Percentiles rank a stretch among this genome's conserved stretches.
Conservation (phyloP, 306 rosid species). For the Luffa aegyptiaca region DNA sequence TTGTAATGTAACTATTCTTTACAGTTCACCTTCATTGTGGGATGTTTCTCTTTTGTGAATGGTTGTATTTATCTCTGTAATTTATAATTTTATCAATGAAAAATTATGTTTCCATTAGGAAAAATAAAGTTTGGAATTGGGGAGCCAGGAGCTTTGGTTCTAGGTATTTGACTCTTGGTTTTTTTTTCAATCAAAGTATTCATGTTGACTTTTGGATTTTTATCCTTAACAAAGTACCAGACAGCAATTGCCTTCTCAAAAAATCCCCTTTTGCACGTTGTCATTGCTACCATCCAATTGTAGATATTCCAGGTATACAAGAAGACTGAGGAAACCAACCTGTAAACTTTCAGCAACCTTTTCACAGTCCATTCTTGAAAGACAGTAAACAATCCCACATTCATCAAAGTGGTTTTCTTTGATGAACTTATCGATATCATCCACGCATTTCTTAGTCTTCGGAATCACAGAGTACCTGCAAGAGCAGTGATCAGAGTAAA, state of each 20-base stretch:
- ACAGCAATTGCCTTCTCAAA: background rate
- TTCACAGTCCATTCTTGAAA: slow-evolving; percentile 98
- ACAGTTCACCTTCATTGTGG: background rate
- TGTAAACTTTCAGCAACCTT: slow-evolving; percentile 84
- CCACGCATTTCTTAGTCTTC: slow-evolving; percentile 86
- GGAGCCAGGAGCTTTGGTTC: background rate
- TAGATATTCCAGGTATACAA: background rate
- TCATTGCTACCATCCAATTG: background rate
- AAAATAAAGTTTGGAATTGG: background rate
- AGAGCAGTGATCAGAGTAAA: background rate
- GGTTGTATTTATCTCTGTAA: too few species aligned
- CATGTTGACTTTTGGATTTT: background rate
- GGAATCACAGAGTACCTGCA: slow-evolving; percentile 81
- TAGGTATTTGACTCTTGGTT: background rate
- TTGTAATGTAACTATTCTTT: background rate
- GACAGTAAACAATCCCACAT: slow-evolving; percentile 95
- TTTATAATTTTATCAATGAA: too few species aligned
- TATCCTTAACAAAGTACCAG: background rate
- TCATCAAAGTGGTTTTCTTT: slow-evolving; percentile 82
- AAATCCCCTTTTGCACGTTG: background rate
- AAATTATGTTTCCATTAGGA: too few species aligned
- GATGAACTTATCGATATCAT: slow-evolving; percentile 81
- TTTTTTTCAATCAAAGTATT: background rate
- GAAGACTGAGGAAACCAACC: slow-evolving; percentile 38
- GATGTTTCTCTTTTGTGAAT: too few species aligned